phyloP scores from a whole-genome alignment of 176 grass and related monocot genomes.

The Avena sativa region DNA sequence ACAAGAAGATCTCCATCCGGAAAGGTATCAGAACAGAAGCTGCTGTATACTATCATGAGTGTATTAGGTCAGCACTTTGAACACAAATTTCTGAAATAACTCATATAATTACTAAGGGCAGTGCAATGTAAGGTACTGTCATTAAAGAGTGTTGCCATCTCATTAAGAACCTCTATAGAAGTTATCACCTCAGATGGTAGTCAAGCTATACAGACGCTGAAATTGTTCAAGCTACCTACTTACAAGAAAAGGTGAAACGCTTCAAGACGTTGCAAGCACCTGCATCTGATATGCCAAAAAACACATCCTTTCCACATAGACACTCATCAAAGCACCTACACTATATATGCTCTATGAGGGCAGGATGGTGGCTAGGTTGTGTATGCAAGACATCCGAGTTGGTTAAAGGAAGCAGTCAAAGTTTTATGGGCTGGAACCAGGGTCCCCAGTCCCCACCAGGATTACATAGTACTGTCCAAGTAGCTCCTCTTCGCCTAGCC shows the following conservation, averaged over 20 bases:
- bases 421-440: slow-evolving; percentile 10
- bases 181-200: not conserved
- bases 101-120: not conserved
- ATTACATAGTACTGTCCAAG: not conserved
- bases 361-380: not conserved
- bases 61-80: not conserved
- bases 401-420: not conserved
- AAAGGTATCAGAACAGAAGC: not conserved
- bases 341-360: not conserved
- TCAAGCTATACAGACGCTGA: not conserved
- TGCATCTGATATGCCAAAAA: not conserved
- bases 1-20: not conserved
- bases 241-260: not conserved
- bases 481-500: not conserved
- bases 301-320: not conserved
- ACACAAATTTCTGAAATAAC: not conserved
- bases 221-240: not conserved
- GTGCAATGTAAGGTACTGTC: not conserved
- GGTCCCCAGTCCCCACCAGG: not conserved
- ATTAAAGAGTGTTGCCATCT: slow-evolving; percentile 7
- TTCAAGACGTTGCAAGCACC: not conserved
- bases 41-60: not conserved
- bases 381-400: not conserved
- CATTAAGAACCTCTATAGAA: not conserved
- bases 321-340: not conserved